phyloP scores from a whole-genome alignment of 2,329 filamentous ascomycete genomes.

The Claviceps humidiphila region DNA sequence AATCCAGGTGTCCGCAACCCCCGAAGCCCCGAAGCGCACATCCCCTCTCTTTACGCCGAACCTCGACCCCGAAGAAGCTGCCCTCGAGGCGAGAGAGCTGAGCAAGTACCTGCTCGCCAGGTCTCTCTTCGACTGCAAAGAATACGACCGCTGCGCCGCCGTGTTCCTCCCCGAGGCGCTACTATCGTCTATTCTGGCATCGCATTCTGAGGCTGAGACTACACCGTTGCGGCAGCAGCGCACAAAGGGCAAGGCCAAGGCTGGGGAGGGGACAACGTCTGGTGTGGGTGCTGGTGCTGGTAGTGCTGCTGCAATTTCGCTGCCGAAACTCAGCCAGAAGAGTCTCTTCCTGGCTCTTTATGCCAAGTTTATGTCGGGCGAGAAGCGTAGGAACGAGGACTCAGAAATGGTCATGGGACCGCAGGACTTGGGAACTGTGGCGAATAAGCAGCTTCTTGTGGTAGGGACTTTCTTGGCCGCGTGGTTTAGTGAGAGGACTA shows the following conservation, averaged over 20 bases:
- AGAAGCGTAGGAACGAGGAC: slow-evolving; percentile 93
- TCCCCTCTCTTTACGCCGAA: slow-evolving; percentile 40
- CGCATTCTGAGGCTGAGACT: slow-evolving; percentile 25
- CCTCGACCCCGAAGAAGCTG: slow-evolving; percentile 56
- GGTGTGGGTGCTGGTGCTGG: background rate
- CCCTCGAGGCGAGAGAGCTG: slow-evolving; percentile 65
- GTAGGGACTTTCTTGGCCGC: slow-evolving; percentile 65
- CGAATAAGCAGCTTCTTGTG: slow-evolving; percentile 71
- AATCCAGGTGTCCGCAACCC: slow-evolving; percentile 27
- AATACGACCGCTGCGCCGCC: slow-evolving; percentile 85
- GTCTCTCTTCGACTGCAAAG: slow-evolving; percentile 86
- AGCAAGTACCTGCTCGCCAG: slow-evolving; percentile 83
- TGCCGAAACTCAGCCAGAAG: slow-evolving; percentile 67
- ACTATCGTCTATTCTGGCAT: slow-evolving; percentile 49
- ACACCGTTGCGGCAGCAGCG: slow-evolving; percentile 27
- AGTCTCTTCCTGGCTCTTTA: slow-evolving; percentile 87
- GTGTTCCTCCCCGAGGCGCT: slow-evolving; percentile 76
- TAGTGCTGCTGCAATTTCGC: slow-evolving; percentile 8
- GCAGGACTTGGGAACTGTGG: slow-evolving; percentile 69
- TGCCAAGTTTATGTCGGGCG: slow-evolving; percentile 81
- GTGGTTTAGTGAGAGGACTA: slow-evolving; percentile 61
- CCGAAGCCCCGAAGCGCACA: slow-evolving; percentile 24
- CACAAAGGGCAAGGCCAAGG: slow-evolving; percentile 44
- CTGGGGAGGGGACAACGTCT: slow-evolving; percentile 5
- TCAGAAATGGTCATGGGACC: slow-evolving; percentile 95